Base-by-base conservation (phyloP, 2,329 filamentous ascomycete genomes). In the Westerdykella sp. region DNA sequence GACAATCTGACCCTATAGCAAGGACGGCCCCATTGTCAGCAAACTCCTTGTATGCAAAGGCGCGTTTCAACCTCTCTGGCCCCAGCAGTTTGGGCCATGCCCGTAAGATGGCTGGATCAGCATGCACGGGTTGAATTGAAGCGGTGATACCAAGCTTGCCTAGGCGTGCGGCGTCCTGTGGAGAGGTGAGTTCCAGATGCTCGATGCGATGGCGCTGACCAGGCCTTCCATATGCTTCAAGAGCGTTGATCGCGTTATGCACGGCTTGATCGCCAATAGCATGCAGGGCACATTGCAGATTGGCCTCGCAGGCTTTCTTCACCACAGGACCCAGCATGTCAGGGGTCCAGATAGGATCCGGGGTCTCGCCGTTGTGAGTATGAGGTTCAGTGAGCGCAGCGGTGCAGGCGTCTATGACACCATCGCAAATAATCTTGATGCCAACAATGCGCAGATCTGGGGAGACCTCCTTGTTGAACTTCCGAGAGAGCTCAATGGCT, bases 101-200 rank as follows among this genome's bases (percentile, higher is more conserved):
- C 22, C 73, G 68, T 3, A 84, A 65, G 43, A 83, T 80, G 0
- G 79, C 77, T 0, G 81, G 81, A 59, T 95, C 89, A 53, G 89
- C 86, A 66, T 89, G 95, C 70, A 94, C 95, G 16, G 89, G 93
- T 71, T 95, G 87, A 51, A 95, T 95, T 44, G 86, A 86, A 46
- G 95, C 90, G 43, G 88, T 95, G 62, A 84, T 81, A 39, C 80
- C 78, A 4, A 81, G 65, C 18, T 66, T 55, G 5, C 79, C 80
- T 0, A 84, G 71, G 1, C 80, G 68, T 2, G 56, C 66, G 1
- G 78, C 80, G 51, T 84, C 81, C 43, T 70, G 67, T 0, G 70
- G 68, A 0, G 71, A 72, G 0, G 79, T 70, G 23, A 84, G 69
- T 57, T 84, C 81, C 3, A 84, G 66, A 55, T 84, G 81, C 62